Evolutionary conservation across 2,329 filamentous ascomycete species (phyloP), one percentile per base, ranked within the genome.

Genomic region (Xylaria arbuscula): DNA sequence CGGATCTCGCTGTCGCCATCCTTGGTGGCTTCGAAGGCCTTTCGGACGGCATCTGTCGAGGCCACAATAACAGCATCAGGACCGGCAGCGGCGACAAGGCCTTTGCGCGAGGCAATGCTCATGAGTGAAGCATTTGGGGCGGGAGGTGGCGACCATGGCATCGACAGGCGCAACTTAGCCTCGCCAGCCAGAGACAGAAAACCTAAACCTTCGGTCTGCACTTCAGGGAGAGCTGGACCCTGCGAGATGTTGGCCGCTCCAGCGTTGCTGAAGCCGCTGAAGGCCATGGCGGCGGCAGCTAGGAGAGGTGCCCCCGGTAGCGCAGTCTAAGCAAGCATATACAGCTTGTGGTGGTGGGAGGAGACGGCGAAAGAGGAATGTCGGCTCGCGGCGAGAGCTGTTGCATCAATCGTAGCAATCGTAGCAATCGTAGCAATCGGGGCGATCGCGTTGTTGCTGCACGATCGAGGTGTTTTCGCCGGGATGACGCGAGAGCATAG

Each of bases 81-180:
- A 17, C 93, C 92, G 59, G 93, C 96, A 57, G 94, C 96, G 36
- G 95, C 95, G 63, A 98, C 85, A 24, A 99, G 86, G 48, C 93
- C 93, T 79, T 89, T 90, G 69, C 86, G 88, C 38, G 93, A 90
- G 63, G 95, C 94, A 72, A 98, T 87, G 77, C 91, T 92, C 70
- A 99, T 85, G 45, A 99, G 90, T 1, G 93, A 97, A 13, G 93
- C 89, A 53, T 91, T 93, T 4, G 92, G 85, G 2, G 91, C 85
- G 38, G 96, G 95, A 28, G 92, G 85, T 45, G 87, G 83, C 48
- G 92, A 88, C 94, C 95, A 98, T 78, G 90, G 85, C 22, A 90
- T 86, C 17, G 93, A 93, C 50, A 98, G 83, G 78, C 91, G 92
- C 73, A 98, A 82, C 81, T 95, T 97, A 67, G 91, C 88, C 76